A percentile compares a stretch with the other conserved stretches of the same genome.
Conservation (phyloP, 371 early-diverging fungal species). For the Mucor irregularis region DNA sequence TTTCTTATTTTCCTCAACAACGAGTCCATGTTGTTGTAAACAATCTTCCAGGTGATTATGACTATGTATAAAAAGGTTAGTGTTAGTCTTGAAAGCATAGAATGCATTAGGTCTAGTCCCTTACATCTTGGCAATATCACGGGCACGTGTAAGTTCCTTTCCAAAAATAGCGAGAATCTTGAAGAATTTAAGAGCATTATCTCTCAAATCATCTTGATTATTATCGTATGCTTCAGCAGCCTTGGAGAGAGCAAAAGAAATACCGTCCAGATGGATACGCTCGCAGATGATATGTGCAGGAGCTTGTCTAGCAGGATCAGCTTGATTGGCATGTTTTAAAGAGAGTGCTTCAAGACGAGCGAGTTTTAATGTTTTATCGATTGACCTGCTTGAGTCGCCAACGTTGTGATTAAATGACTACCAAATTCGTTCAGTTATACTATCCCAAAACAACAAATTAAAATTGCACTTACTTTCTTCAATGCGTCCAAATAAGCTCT, state of each 20-base stretch:
- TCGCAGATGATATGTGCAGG: conserved; percentile 32
- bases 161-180: conserved; percentile 34
- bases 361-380: conserved; percentile 37
- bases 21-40: conserved; percentile 24
- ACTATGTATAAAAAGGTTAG: conserved; percentile 20
- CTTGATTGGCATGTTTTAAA: conserved; percentile 23
- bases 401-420: conserved; percentile 41
- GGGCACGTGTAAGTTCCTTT: conserved; percentile 34
- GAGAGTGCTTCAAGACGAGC: conserved; percentile 30
- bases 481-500: conserved; percentile 41
- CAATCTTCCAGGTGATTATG: conserved; percentile 40
- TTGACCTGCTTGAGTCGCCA: conserved; percentile 21
- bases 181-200: conserved; percentile 42
- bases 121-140: conserved; percentile 50
- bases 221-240: conserved; percentile 30
- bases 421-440: neutral
- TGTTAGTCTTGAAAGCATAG: too few relatives aligned
- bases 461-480: conserved; percentile 35
- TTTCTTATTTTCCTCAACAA: conserved; percentile 22
- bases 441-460: too few relatives aligned
- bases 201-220: conserved; percentile 24
- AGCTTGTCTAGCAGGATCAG: conserved; percentile 20
- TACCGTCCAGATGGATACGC: conserved; percentile 42
- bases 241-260: conserved; percentile 31
- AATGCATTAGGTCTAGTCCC: too few relatives aligned